Evolutionary conservation across 176 grass and related monocot species (phyloP).

Genomic region (Paspalum vaginatum): DNA sequence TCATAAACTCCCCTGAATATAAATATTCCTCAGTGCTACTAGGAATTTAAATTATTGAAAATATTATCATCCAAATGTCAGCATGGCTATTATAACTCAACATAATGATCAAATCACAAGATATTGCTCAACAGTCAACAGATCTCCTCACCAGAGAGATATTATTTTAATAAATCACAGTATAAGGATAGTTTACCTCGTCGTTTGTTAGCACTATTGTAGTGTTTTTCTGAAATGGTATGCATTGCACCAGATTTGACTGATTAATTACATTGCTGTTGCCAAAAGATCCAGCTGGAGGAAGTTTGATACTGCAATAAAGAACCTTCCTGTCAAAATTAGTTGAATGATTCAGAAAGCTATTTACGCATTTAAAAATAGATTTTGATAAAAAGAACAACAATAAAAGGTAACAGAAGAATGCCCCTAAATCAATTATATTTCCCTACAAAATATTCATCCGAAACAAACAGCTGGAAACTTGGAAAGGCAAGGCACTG

Average conservation of each 20-base stretch:
- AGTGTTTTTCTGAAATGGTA: conserved; percentile 91
- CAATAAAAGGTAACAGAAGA: conserved; percentile 21
- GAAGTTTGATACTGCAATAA: conserved; percentile 87
- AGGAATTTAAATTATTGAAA: conserved; percentile 19
- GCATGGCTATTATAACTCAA: conserved; percentile 16
- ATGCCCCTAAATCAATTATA: conserved; percentile 6
- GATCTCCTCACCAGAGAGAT: neutral
- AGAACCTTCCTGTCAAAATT: conserved; percentile 82
- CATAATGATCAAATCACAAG: neutral
- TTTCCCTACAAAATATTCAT: conserved; percentile 29
- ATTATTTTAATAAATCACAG: conserved; percentile 36
- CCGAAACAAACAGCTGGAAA: conserved; percentile 18
- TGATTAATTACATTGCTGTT: conserved; percentile 47
- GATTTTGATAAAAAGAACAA: conserved; percentile 21
- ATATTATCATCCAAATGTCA: conserved; percentile 26
- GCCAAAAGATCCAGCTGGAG: conserved; percentile 64
- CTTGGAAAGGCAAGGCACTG: conserved; percentile 2
- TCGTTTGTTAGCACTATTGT: conserved; percentile 77
- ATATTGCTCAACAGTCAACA: conserved; percentile 30
- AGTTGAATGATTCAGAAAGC: conserved; percentile 61
- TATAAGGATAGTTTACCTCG: conserved; percentile 57
- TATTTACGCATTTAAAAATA: conserved; percentile 35
- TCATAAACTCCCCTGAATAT: neutral
- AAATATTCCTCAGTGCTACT: neutral
- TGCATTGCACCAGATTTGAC: conserved; percentile 68